Evolutionary conservation across 176 grass and related monocot species (phyloP).

Genomic region (Elaeis guineensis): DNA sequence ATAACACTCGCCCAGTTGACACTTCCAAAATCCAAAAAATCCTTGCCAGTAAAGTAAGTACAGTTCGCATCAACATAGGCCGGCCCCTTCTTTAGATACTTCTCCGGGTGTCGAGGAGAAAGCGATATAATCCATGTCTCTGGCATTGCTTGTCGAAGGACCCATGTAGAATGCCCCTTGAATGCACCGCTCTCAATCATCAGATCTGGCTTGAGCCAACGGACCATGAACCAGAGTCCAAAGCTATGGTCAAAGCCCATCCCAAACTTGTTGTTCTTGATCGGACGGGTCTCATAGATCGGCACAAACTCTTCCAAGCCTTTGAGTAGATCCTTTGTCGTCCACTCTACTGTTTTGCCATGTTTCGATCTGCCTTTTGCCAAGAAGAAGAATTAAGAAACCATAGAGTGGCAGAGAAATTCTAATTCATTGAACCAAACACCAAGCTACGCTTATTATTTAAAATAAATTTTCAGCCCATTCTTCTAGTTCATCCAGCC

Average conservation of each 20-base stretch:
- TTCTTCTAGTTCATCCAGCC: too few relatives aligned
- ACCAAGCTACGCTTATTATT: neutral
- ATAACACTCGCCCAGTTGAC: slow-evolving; percentile 56
- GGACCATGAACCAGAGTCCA: slow-evolving; percentile 92
- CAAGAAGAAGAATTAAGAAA: slow-evolving; percentile 34
- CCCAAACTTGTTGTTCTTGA: slow-evolving; percentile 87
- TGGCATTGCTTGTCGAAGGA: slow-evolving; percentile 78
- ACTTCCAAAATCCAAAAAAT: slow-evolving; percentile 82
- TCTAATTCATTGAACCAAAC: neutral
- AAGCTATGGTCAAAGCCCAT: slow-evolving; percentile 97
- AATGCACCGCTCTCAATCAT: slow-evolving; percentile 95
- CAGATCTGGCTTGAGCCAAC: slow-evolving; percentile 76
- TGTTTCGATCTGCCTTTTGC: slow-evolving; percentile 89
- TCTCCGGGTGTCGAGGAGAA: slow-evolving; percentile 74
- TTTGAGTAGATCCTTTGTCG: slow-evolving; percentile 51
- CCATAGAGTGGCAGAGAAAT: neutral
- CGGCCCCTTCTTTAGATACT: slow-evolving; percentile 81
- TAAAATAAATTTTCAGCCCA: too few relatives aligned
- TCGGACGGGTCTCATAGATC: slow-evolving; percentile 75
- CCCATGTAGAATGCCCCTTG: slow-evolving; percentile 93
- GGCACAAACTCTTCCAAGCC: slow-evolving; percentile 82
- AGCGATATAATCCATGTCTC: slow-evolving; percentile 64
- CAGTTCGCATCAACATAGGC: slow-evolving; percentile 94
- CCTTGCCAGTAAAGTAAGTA: slow-evolving; percentile 79
- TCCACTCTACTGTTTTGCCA: slow-evolving; percentile 63